A percentile compares a stretch with the other conserved stretches of the same genome.
These are phyloP conservation scores for Erythrophleum ivorense DNA, from an alignment of 331 rosid genomes.

Conservation along the genomic window DNA sequence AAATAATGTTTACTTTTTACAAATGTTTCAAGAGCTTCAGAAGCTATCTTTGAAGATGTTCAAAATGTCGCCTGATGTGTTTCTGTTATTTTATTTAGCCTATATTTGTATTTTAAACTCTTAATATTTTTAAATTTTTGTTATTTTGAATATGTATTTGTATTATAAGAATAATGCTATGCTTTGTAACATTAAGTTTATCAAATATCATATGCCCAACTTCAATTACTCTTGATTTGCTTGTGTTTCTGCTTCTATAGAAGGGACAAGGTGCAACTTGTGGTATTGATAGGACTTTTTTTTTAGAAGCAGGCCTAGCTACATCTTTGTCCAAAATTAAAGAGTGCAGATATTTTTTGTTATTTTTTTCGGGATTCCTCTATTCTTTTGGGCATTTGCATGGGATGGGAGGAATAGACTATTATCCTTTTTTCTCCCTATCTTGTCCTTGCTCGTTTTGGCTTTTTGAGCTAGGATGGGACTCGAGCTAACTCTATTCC, in stretches of 20 bases:
- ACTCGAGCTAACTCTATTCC: too few species aligned
- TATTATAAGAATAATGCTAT: conserved; percentile 4
- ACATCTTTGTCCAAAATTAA: conserved; percentile 61
- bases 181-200: background rate
- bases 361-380: conserved; percentile 94
- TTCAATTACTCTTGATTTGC: conserved; percentile 15
- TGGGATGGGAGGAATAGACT: conserved; percentile 85
- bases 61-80: too few species aligned
- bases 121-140: too few species aligned
- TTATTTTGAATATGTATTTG: too few species aligned
- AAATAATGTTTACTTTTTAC: too few species aligned
- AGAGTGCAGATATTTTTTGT: conserved; percentile 84
- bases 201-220: background rate
- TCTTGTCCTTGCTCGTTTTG: too few species aligned
- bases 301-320: conserved; percentile 52
- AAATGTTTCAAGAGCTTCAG: too few species aligned
- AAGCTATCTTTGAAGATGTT: too few species aligned
- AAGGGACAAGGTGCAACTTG: conserved; percentile 25
- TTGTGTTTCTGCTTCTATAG: conserved; percentile 19
- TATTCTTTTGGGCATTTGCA: conserved; percentile 92
- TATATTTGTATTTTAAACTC: too few species aligned
- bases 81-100: too few species aligned
- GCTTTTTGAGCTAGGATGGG: too few species aligned
- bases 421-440: too few species aligned
- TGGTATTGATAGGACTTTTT: conserved; percentile 19